phyloP scores from a whole-genome alignment of 2,329 filamentous ascomycete genomes.

The Monosporascus sp. region DNA sequence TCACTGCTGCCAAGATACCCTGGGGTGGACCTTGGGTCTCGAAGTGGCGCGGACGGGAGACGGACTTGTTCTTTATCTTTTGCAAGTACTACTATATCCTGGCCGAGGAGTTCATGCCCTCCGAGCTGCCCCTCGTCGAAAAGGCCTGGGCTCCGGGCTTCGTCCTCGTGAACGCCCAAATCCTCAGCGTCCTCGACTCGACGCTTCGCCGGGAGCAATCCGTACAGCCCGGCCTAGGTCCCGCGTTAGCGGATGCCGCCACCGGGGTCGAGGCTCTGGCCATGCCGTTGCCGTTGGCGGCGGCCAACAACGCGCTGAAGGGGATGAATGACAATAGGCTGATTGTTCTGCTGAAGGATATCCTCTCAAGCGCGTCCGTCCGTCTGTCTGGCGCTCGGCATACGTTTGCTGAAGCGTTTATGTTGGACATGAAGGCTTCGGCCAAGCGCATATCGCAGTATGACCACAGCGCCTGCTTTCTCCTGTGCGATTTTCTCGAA shows the following conservation, averaged over 20 bases:
- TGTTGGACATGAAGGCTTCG: conserved; percentile 65
- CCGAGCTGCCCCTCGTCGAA: conserved; percentile 45
- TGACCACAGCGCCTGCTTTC: conserved; percentile 79
- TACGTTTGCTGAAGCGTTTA: conserved; percentile 73
- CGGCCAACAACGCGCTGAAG: conserved; percentile 62
- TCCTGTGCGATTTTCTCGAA: conserved; percentile 86
- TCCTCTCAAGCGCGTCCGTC: conserved; percentile 51
- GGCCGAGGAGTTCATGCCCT: conserved; percentile 65
- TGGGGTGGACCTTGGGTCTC: conserved; percentile 84
- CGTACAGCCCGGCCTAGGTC: conserved; percentile 39
- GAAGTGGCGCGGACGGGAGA: conserved; percentile 82
- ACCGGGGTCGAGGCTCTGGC: conserved; percentile 61
- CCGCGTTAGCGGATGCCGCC: conserved; percentile 39
- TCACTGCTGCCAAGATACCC: conserved; percentile 66
- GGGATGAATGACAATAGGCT: conserved; percentile 87
- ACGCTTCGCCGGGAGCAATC: conserved; percentile 73
- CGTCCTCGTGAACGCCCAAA: conserved; percentile 74
- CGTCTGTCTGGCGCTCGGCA: conserved; percentile 46
- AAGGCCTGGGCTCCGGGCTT: conserved; percentile 69
- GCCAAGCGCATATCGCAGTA: conserved; percentile 73
- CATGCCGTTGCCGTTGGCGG: conserved; percentile 56
- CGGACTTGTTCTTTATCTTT: conserved; percentile 87
- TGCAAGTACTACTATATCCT: conserved; percentile 82
- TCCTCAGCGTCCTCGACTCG: conserved; percentile 72
- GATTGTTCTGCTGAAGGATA: conserved; percentile 75